Percentiles rank a stretch among this genome's conserved stretches.
Conservation (phyloP, 495 filamentous ascomycete species). For the Penicillium crystallinum region DNA sequence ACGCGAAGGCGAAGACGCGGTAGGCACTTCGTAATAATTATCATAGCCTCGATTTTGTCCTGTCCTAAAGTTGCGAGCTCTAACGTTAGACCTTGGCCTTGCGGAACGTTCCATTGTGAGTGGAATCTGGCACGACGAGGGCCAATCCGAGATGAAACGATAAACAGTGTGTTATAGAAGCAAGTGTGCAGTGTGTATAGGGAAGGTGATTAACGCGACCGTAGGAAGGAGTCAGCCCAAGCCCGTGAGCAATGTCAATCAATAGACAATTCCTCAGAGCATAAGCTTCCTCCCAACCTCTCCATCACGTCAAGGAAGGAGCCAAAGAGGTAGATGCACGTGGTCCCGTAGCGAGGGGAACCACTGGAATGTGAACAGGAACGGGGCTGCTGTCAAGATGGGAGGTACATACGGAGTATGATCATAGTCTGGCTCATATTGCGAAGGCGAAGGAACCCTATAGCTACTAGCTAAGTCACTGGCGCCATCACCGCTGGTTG, state of each 20-base stretch:
- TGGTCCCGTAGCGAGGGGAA: conserved; percentile 9
- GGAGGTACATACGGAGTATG: conserved; percentile 41
- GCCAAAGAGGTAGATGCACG: conserved; percentile 2
- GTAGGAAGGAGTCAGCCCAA: neutral
- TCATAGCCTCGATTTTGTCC: conserved; percentile 22
- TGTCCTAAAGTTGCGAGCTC: conserved; percentile 20
- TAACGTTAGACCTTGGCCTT: conserved; percentile 28
- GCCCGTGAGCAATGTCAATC: conserved; percentile 4
- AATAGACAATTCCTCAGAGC: neutral
- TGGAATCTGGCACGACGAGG: neutral
- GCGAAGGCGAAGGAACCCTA: conserved; percentile 11
- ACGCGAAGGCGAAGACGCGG: conserved; percentile 38
- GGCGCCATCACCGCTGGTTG: conserved; percentile 44
- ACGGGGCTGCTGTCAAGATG: conserved; percentile 9
- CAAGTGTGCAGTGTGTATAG: neutral
- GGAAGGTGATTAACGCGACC: neutral
- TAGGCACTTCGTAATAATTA: conserved; percentile 31
- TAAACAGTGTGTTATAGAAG: neutral
- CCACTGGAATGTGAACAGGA: conserved; percentile 20
- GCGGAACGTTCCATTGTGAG: conserved; percentile 13
- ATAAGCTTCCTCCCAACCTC: neutral
- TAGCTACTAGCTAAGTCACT: conserved; percentile 19
- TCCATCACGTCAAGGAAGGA: conserved; percentile 12
- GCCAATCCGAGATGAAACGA: neutral
- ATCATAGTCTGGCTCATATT: conserved; percentile 15